Percentiles rank a stretch among this genome's conserved stretches.
These are phyloP conservation scores for Tolypocladium album DNA, from an alignment of 2,329 filamentous ascomycete genomes.

Conservation along the genomic window DNA sequence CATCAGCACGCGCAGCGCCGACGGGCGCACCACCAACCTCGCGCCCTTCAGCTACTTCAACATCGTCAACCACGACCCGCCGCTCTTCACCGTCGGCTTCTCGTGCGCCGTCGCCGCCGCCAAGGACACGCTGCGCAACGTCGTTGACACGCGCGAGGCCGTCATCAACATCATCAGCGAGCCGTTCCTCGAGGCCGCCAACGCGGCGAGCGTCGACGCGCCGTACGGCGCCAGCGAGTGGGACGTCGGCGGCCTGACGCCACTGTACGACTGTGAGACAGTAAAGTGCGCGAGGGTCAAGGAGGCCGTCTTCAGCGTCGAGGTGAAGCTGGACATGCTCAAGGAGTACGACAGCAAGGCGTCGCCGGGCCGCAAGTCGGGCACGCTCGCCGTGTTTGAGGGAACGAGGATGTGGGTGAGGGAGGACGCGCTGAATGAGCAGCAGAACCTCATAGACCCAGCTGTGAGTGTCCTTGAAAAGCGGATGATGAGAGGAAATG, in stretches of 20 bases:
- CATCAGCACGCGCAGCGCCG: constrained; percentile 42
- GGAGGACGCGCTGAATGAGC: constrained; percentile 77
- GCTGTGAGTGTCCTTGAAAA: constrained; percentile 33
- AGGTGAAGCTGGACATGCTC: constrained; percentile 65
- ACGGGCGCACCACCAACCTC: constrained; percentile 59
- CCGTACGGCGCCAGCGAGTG: constrained; percentile 72
- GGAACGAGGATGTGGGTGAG: constrained; percentile 69
- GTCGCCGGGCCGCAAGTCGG: constrained; percentile 62
- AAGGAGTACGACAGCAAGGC: constrained; percentile 68
- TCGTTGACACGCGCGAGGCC: constrained; percentile 63
- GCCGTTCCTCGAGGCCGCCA: constrained; percentile 78
- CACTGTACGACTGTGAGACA: constrained; percentile 48
- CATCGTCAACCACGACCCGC: constrained; percentile 76
- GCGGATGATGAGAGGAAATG: background rate
- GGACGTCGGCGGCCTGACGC: constrained; percentile 65
- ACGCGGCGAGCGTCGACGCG: constrained; percentile 67
- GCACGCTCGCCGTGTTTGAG: constrained; percentile 67
- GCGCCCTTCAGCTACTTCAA: constrained; percentile 85
- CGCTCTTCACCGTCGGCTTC: constrained; percentile 60
- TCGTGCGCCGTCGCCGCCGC: constrained; percentile 33
- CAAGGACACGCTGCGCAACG: constrained; percentile 72
- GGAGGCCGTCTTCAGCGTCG: constrained; percentile 75
- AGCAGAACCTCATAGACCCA: constrained; percentile 63
- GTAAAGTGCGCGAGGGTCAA: constrained; percentile 64
- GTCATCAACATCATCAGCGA: constrained; percentile 83